phyloP scores from a whole-genome alignment of 1,284 basidiomycete genomes.

The Ceratorhiza oryzae-sativae region DNA sequence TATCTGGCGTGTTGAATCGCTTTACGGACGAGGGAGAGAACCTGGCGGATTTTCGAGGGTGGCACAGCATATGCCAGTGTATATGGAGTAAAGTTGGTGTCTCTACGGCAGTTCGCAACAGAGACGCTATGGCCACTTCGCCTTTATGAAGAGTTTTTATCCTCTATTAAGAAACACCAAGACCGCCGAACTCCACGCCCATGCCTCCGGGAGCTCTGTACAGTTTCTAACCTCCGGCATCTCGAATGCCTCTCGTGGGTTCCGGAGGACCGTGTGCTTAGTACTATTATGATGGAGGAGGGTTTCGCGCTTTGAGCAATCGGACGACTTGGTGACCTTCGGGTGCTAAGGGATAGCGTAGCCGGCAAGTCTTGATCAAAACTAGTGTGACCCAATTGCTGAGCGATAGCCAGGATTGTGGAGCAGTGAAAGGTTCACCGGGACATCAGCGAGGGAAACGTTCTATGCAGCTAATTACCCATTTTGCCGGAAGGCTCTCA shows the following conservation, averaged over 20 bases:
- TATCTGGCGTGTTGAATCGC: background rate
- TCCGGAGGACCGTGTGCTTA: background rate
- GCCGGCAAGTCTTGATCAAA: constrained; percentile 5
- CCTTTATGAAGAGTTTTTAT: background rate
- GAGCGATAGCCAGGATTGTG: background rate
- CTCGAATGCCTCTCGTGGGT: background rate
- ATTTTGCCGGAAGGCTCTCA: background rate
- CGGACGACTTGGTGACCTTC: background rate
- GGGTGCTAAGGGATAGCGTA: constrained; percentile 1
- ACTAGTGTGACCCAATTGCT: background rate
- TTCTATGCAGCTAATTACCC: constrained; percentile 13
- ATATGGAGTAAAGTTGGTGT: background rate
- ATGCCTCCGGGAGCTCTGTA: background rate
- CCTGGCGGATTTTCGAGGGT: background rate
- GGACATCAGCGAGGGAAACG: constrained; percentile 39
- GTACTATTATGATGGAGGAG: constrained; percentile 22
- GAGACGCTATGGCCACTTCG: background rate
- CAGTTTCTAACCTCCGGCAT: background rate
- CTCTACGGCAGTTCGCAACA: background rate
- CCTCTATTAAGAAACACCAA: background rate
- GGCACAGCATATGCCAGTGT: constrained; percentile 13
- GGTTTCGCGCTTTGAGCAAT: constrained; percentile 1
- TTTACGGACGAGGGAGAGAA: constrained; percentile 2
- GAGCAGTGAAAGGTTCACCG: constrained; percentile 32
- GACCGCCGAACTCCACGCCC: background rate